phyloP scores from a whole-genome alignment of 2,329 filamentous ascomycete species.

The Microdochium trichocladiopsis region DNA sequence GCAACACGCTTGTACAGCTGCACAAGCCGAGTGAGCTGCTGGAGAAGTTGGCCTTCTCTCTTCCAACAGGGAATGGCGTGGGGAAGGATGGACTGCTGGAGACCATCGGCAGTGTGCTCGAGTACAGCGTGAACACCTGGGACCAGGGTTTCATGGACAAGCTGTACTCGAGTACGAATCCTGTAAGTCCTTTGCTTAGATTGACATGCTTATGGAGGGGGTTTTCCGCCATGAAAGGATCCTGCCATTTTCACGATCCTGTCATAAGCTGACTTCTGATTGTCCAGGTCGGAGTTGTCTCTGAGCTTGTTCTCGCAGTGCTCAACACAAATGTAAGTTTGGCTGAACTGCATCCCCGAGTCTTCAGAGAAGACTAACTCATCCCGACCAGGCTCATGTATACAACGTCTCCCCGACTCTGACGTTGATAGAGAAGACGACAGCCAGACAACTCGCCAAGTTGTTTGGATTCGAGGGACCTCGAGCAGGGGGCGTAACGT shows the following conservation, averaged over 20 bases:
- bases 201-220: too few relatives aligned
- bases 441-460: slow-evolving; percentile 62
- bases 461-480: slow-evolving; percentile 71
- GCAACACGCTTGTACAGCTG: slow-evolving; percentile 57
- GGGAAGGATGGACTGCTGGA: slow-evolving; percentile 70
- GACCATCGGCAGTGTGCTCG: slow-evolving; percentile 63
- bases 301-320: slow-evolving; percentile 76
- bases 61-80: slow-evolving; percentile 47
- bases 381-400: slow-evolving; percentile 60
- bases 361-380: background rate
- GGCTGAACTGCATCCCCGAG: background rate
- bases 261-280: too few relatives aligned
- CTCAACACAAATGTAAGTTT: slow-evolving; percentile 78
- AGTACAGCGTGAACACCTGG: slow-evolving; percentile 96
- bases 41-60: slow-evolving; percentile 47
- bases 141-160: slow-evolving; percentile 96
- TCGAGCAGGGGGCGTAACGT: slow-evolving; percentile 54
- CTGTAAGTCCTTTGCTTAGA: slow-evolving; percentile 40
- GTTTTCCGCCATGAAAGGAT: background rate
- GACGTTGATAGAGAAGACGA: slow-evolving; percentile 81
- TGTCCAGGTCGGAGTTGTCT: slow-evolving; percentile 74
- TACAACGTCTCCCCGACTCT: slow-evolving; percentile 90
- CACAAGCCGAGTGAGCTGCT: slow-evolving; percentile 50
- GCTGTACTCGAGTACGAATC: slow-evolving; percentile 84
- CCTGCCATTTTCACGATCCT: background rate